Base-by-base conservation (phyloP, 163 green algal genomes). In the Scenedesmus sp. region DNA sequence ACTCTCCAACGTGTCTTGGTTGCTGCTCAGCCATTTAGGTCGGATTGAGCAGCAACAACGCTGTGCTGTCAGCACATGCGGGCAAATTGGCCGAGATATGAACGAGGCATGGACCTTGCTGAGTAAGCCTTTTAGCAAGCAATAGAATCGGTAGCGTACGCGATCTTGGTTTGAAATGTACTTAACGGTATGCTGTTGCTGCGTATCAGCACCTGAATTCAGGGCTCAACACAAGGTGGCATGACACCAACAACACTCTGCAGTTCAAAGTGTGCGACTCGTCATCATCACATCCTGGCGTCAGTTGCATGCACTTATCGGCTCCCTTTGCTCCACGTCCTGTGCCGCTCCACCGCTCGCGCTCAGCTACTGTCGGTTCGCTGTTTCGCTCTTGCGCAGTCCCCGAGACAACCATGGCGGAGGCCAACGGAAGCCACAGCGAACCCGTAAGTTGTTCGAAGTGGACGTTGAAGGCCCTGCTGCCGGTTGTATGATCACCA, bases 1-100 rank as follows among this genome's bases (percentile, higher is more conserved):
- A 99, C 15, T 95, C 81, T 0, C 97, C 97, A 13, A 98, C 94
- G 64, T 60, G n/a, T 9, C 90, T 79, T 79, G 70, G 70, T 79
- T 79, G 70, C 23, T 79, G 70, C 23, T 79, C 70, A 6, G 23
- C 23, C 70, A 79, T 79, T 26, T 79, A 15, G 2, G 23, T 52
- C 46, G 70, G 2, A 52, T 79, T 52, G 70, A 52, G 70, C 70
- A 79, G 23, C 70, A 79, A 79, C 70, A 52, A 79, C 23, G 20
- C 70, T 52, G 70, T 7, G 46, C 2, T 79, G 70, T 79, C 70
- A 79, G 46, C 46, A 46, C 70, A 79, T 79, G 70, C 23, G 4
- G 70, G 23, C 70, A 13, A 79, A 79, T 79, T 52, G 23, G 70
- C 70, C 23, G 23, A 79, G 20, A 23, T 52, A 79, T 79, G 4